A percentile compares a stretch with the other conserved stretches of the same genome.
Conservation (phyloP, 1,284 basidiomycete species). For the Ceraceosorus guamensis region DNA sequence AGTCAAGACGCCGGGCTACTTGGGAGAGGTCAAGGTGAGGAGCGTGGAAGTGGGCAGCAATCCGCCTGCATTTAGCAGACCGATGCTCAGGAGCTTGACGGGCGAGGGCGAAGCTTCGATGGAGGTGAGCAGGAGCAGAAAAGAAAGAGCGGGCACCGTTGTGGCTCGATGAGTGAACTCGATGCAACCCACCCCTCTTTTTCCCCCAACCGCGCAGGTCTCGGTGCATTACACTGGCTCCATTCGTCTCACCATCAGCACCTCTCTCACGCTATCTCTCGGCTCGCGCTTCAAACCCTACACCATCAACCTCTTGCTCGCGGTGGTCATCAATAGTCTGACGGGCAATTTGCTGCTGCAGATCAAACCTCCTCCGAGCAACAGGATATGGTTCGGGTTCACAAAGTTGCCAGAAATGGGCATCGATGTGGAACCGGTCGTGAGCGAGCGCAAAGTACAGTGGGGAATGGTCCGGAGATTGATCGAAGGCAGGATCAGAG, state of each 20-base stretch:
- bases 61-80: conserved; percentile 63
- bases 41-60: conserved; percentile 81
- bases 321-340: conserved; percentile 72
- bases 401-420: conserved; percentile 85
- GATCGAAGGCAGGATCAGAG: conserved; percentile 78
- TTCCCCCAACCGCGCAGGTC: conserved; percentile 47
- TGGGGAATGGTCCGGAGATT: conserved; percentile 84
- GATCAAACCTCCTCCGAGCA: conserved; percentile 90
- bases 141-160: too few relatives aligned
- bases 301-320: conserved; percentile 77
- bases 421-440: conserved; percentile 80
- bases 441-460: conserved; percentile 80
- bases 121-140: conserved; percentile 53
- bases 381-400: conserved; percentile 95
- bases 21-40: conserved; percentile 75
- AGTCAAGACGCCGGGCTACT: conserved; percentile 76
- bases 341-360: conserved; percentile 84
- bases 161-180: too few relatives aligned
- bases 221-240: conserved; percentile 78
- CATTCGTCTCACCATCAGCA: conserved; percentile 78
- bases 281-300: conserved; percentile 70
- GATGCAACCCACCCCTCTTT: too few relatives aligned
- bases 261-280: conserved; percentile 75
- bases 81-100: conserved; percentile 93
- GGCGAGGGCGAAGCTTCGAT: conserved; percentile 83